Evolutionary conservation across 371 early-diverging fungal species (phyloP).

Genomic region (Batkoa obscura): DNA sequence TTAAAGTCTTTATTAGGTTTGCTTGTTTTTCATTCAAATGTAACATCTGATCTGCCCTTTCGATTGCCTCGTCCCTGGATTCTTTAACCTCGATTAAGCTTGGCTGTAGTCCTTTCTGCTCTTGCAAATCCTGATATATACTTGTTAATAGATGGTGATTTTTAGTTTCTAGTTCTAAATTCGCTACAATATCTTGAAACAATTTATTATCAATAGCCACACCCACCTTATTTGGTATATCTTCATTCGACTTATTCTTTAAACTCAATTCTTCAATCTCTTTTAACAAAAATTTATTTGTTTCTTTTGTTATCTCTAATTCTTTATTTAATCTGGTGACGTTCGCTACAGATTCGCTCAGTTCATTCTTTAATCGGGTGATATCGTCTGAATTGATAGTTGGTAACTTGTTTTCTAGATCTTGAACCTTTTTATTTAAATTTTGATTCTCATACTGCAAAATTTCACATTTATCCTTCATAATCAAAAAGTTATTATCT

Average conservation of each 20-base stretch:
- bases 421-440: background rate
- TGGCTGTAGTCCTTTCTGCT: background rate
- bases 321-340: background rate
- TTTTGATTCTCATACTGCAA: background rate
- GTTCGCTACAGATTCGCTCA: background rate
- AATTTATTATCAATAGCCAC: background rate
- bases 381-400: background rate
- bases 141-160: conserved; percentile 1
- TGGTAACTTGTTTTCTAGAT: background rate
- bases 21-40: conserved; percentile 5
- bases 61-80: background rate
- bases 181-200: background rate
- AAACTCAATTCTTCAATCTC: background rate
- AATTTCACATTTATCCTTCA: background rate
- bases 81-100: background rate
- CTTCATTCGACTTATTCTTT: background rate
- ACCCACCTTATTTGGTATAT: too few relatives aligned
- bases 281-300: background rate
- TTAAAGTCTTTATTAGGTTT: conserved; percentile 2
- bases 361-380: background rate
- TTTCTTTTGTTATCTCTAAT: background rate
- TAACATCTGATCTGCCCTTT: background rate
- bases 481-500: background rate
- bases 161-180: conserved; percentile 4
- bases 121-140: background rate